Conservation (phyloP, 2,329 filamentous ascomycete genomes). For the Penicillium concentricum region DNA sequence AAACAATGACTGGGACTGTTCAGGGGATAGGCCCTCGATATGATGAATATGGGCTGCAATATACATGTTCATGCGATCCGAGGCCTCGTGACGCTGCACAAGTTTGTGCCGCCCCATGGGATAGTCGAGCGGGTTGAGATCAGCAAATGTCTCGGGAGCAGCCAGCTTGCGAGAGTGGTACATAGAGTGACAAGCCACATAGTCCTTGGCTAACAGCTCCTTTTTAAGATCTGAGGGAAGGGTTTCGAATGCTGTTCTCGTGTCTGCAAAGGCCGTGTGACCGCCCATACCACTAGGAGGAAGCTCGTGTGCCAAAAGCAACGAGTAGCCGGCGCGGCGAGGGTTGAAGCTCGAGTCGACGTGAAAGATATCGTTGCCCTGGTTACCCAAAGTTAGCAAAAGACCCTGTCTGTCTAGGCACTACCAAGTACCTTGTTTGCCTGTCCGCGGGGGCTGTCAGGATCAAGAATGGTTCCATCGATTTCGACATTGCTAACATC, state of each 20-base stretch:
- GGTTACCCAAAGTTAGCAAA: too few species aligned
- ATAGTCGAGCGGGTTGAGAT: constrained; percentile 43
- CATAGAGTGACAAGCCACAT: constrained; percentile 53
- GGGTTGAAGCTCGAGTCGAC: constrained; percentile 59
- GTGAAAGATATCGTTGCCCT: constrained; percentile 42
- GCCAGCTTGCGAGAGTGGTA: constrained; percentile 54
- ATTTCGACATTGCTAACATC: constrained; percentile 58
- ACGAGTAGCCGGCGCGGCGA: constrained; percentile 52
- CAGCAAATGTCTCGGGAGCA: constrained; percentile 49
- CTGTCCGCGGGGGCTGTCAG: constrained; percentile 2
- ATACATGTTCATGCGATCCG: constrained; percentile 54
- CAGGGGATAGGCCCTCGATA: constrained; percentile 44
- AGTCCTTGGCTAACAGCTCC: constrained; percentile 41
- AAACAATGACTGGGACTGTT: constrained; percentile 38
- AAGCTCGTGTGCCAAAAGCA: constrained; percentile 52
- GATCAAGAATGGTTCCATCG: constrained; percentile 37
- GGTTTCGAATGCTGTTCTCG: constrained; percentile 51
- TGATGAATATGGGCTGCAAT: constrained; percentile 56
- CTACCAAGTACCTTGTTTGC: constrained; percentile 43
- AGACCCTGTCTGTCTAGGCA: constrained; percentile 25
- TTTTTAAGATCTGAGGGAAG: constrained; percentile 39
- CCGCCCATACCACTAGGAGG: constrained; percentile 51
- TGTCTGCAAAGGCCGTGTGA: constrained; percentile 56
- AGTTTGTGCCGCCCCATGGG: constrained; percentile 50
- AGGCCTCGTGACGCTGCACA: constrained; percentile 53